Evolutionary conservation across 768 basidiomycete species (phyloP).

Genomic region (Psilocybe azurescens): DNA sequence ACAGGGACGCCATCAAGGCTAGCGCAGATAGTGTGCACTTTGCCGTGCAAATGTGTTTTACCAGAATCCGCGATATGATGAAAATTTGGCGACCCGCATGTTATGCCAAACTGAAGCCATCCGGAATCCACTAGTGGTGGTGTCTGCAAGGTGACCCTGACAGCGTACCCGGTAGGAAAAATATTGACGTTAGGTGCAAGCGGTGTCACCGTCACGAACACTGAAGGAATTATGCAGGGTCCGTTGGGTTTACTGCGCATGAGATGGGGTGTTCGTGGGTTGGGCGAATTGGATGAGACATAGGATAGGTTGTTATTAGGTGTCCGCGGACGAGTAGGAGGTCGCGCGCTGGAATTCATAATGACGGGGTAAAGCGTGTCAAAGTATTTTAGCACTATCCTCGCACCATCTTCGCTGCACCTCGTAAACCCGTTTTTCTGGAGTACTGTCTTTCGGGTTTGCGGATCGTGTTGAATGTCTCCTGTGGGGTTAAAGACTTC

Average conservation of each 20-base stretch:
- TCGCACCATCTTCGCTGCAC: constrained; percentile 65
- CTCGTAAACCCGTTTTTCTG: constrained; percentile 63
- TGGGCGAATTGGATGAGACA: constrained; percentile 30
- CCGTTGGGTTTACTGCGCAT: constrained; percentile 52
- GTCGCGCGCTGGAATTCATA: constrained; percentile 23
- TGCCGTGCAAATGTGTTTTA: constrained; percentile 37
- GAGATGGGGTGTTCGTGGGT: constrained; percentile 29
- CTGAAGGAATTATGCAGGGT: constrained; percentile 65
- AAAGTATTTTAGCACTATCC: constrained; percentile 55
- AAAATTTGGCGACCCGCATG: constrained; percentile 22
- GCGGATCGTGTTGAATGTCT: constrained; percentile 57
- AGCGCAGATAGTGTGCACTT: constrained; percentile 60
- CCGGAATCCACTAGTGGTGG: constrained; percentile 66
- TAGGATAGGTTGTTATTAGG: constrained; percentile 36
- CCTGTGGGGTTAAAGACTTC: constrained; percentile 69
- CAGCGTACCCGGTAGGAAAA: constrained; percentile 58
- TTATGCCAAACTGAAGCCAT: constrained; percentile 80
- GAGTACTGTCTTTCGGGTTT: constrained; percentile 67
- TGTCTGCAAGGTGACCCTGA: constrained; percentile 59
- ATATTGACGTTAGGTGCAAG: constrained; percentile 37
- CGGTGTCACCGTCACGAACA: constrained; percentile 57
- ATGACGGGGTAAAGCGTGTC: constrained; percentile 20
- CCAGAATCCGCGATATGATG: constrained; percentile 18
- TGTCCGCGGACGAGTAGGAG: constrained; percentile 37
- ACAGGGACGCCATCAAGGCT: constrained; percentile 72